Evolutionary conservation across 1,284 basidiomycete genomes (phyloP), one percentile per base, ranked within the genome.

Genomic region (Austropuccinia psidii): DNA sequence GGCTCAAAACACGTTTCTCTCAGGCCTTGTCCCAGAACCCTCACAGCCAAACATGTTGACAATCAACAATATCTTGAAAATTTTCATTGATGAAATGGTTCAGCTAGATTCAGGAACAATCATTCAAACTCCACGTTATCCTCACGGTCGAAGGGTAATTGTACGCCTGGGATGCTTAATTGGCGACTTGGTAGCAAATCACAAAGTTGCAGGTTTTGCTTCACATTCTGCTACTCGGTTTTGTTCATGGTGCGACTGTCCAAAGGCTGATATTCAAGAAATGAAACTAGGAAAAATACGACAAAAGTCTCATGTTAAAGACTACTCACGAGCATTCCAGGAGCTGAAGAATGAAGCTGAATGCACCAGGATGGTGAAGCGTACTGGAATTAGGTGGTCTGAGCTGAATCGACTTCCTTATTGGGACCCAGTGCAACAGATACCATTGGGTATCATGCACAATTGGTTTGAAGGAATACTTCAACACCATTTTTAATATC

Each of bases 141-240:
- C 19, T 6, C 17, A 31, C 19, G 29, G 35, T 3, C 7, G 64
- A 31, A 45, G 21, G 29, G 64, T 66, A 11, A 27, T 29, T n/a
- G 29, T 49, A 21, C 17, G 45, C 21, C 33, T 66, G 17, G 37
- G 39, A 27, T 7, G 17, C 3, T n/a, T 66, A 15, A 27, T 50
- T 5, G 64, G 64, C 4, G 58, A 61, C 35, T 17, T 61, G 15
- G 58, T 61, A 4, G 58, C 58, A 7, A 61, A 27, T 4, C 58
- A 61, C 21, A 61, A 61, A 21, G 58, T 61, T 37, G 58, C 58
- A 11, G 58, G 58, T 9, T 61, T 39, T 43, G 58, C 58, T 5
- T 61, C 58, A 19, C 58, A 61, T 39, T 31, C 58, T 24, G 58
- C 58, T 35, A 39, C 9, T 5, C 7, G 35, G 4, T 39, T 39